These are phyloP conservation scores for Purshia tridentata DNA, from an alignment of 306 rosid species.

Conservation along the genomic window DNA sequence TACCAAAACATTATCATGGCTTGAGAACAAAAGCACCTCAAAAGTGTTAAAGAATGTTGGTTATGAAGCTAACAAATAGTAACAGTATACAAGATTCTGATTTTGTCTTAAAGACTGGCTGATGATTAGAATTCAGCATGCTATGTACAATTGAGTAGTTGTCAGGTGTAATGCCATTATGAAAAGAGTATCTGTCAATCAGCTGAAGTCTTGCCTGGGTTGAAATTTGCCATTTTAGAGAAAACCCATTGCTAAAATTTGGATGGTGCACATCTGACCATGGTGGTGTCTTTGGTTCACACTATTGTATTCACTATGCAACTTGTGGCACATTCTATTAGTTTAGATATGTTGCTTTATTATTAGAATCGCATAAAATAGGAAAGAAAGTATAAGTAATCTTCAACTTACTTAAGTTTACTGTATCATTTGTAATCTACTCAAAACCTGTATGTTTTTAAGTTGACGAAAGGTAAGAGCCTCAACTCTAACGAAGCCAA, in stretches of 20 bases:
- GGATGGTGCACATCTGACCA: neutral
- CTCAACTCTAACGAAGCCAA: neutral
- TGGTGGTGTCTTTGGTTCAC: neutral
- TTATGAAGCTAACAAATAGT: neutral
- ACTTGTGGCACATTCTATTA: neutral
- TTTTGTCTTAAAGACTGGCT: neutral
- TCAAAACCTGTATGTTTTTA: neutral
- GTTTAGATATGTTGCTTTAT: neutral
- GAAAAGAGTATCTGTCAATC: neutral
- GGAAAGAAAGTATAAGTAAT: neutral
- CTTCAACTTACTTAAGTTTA: conserved; percentile 4
- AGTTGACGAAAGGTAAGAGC: no score
- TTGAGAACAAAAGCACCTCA: neutral
- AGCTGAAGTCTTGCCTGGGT: neutral
- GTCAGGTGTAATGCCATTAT: neutral
- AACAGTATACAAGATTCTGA: neutral
- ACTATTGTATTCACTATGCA: neutral
- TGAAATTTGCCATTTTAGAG: neutral
- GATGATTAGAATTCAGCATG: neutral
- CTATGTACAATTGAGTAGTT: neutral
- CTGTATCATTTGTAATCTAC: neutral
- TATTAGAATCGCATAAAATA: neutral
- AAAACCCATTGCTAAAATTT: neutral
- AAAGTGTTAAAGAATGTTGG: neutral
- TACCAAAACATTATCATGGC: neutral